Conservation (phyloP, 2,329 filamentous ascomycete genomes). For the Aureobasidium namibiae region DNA sequence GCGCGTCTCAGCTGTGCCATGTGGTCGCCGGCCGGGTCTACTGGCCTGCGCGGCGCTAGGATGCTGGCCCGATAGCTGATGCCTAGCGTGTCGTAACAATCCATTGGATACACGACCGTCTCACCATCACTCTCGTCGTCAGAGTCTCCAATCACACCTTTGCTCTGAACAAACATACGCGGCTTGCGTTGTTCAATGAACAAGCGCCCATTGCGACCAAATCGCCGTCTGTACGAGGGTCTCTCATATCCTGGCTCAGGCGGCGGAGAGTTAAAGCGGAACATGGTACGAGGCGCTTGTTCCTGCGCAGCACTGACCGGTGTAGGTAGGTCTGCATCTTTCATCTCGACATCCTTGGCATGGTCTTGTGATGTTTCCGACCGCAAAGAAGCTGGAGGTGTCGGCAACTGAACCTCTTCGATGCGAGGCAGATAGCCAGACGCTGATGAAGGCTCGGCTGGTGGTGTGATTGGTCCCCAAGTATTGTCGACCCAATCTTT, state of each 20-base stretch:
- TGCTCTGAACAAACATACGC: constrained; percentile 20
- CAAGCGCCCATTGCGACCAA: constrained; percentile 74
- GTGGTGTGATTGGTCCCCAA: constrained; percentile 72
- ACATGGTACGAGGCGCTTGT: constrained; percentile 19
- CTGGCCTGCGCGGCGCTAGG: constrained; percentile 21
- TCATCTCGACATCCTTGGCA: constrained; percentile 32
- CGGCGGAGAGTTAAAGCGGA: constrained; percentile 17
- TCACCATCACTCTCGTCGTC: constrained; percentile 79
- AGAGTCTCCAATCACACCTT: constrained; percentile 60
- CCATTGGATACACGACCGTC: constrained; percentile 63
- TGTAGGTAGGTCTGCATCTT: constrained; percentile 19
- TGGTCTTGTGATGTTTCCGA: constrained; percentile 33
- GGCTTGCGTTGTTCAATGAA: constrained; percentile 62
- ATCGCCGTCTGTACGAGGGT: constrained; percentile 71
- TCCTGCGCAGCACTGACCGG: constrained; percentile 18
- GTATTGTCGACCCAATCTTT: constrained; percentile 82
- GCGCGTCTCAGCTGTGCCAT: constrained; percentile 6
- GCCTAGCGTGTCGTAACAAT: constrained; percentile 54
- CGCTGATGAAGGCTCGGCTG: constrained; percentile 45
- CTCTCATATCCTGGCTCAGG: constrained; percentile 13
- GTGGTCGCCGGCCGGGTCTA: constrained; percentile 8
- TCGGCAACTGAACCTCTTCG: constrained; percentile 30
- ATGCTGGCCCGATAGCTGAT: constrained; percentile 49
- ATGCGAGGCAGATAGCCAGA: constrained; percentile 23
- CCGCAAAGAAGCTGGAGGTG: constrained; percentile 39